Evolutionary conservation across 2,329 filamentous ascomycete species (phyloP), one percentile per base, ranked within the genome.

Genomic region (Pyricularia sp.): DNA sequence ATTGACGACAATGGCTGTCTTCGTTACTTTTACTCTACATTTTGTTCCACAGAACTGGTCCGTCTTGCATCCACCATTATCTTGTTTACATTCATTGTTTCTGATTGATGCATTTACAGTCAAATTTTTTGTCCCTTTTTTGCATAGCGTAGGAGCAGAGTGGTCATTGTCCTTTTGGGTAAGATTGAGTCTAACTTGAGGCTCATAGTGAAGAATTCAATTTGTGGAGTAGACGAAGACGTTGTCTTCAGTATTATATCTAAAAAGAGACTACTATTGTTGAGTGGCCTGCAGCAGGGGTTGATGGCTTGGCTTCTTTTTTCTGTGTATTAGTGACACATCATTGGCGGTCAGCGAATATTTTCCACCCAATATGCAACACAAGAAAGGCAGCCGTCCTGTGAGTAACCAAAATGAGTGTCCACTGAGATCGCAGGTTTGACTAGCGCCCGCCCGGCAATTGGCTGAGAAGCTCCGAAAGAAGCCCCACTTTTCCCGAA

Each of bases 401-500:
- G 26, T 63, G 25, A 63, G 25, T 17, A 17, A 63, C 25, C 25
- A 63, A 63, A 25, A 7, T 63, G 42, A 50, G 42, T 14, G 42
- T 30, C 25, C 59, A 63, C 59, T 17, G 12, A 26, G 26, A 63
- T 58, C 67, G 59, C 67, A 68, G 59, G 67, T 68, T n/a, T 26
- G 28, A 10, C 63, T 68, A 64, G 67, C 55, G 33, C 58, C 36
- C 30, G n/a, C 2, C n/a, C 31, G 33, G 28, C 59, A 61, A 68
- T 68, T 63, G 67, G 67, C 58, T 50, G 30, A 55, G 26, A 64
- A 61, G 30, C 58, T 26, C 33, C 55, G 59, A 20, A 12, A 20
- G 14, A 36, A 31, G 3, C 9, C 59, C 67, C 67, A 50, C 30
- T 55, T 64, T 68, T 64, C 5, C 11, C 23, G 12, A 36, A 50